Percentiles rank a stretch among this genome's conserved stretches.
Conservation (phyloP, 331 rosid species). For the Dryas integrifolia region DNA sequence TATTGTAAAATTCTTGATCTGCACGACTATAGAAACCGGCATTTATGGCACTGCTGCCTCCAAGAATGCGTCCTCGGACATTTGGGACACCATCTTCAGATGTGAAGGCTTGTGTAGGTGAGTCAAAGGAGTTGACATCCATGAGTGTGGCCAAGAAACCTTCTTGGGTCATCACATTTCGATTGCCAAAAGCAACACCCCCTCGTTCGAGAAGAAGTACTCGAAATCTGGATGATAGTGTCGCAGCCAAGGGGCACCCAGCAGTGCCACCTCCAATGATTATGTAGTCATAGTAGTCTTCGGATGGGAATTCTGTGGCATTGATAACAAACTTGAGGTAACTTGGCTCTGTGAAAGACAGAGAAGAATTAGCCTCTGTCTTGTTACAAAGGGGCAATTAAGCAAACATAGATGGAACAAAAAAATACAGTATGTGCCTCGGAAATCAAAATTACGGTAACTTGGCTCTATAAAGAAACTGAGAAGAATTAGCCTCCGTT, state of each 20-base stretch:
- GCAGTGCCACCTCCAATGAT: constrained; percentile 90
- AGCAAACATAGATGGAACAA: background rate
- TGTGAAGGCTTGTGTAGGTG: constrained; percentile 58
- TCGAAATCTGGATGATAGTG: constrained; percentile 47
- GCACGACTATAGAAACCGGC: constrained; percentile 96
- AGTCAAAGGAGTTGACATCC: constrained; percentile 38
- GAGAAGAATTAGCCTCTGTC: background rate
- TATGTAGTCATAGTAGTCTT: constrained; percentile 80
- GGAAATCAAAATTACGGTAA: constrained; percentile 38
- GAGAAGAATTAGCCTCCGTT: background rate
- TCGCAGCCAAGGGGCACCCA: constrained; percentile 87
- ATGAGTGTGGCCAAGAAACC: constrained; percentile 67
- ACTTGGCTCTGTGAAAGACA: constrained; percentile 33
- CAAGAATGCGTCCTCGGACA: constrained; percentile 86
- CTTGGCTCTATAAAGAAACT: constrained; percentile 23
- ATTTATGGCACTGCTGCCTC: constrained; percentile 88
- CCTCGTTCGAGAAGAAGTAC: constrained; percentile 78
- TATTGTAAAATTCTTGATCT: constrained; percentile 46
- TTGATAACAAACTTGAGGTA: constrained; percentile 55
- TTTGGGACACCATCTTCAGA: constrained; percentile 83
- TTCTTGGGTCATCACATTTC: constrained; percentile 62
- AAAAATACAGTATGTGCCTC: constrained; percentile 33
- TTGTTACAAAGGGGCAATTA: background rate
- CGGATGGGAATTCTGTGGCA: constrained; percentile 55
- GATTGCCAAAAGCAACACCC: constrained; percentile 37